Base-by-base conservation (phyloP, 1,284 basidiomycete species). In the Erythrobasidium hasegawianum region DNA sequence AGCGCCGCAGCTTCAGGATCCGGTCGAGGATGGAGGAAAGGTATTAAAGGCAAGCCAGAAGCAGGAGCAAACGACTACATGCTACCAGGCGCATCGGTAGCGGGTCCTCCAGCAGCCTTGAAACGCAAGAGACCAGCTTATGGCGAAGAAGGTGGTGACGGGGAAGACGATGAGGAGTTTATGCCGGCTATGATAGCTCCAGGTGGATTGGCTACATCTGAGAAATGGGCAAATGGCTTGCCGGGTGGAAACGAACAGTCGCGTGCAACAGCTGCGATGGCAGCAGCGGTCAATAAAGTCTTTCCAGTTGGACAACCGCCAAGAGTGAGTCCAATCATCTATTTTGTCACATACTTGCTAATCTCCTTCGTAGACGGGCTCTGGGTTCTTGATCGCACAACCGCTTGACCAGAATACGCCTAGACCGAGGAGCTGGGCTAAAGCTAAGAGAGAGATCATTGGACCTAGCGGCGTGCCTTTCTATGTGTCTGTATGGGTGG, bases 231-330 rank as follows among this genome's bases (percentile, higher is more conserved):
- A 39, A 65, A 65, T 53, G 62, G 62, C 3, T 27, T 65, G 20
- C 62, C 62, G 10, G 62, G 62, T 26, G 62, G 62, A 26, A 65
- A 65, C 29, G 62, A 65, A 33, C 62, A 65, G 33, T 55, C 50
- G n/a, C 53, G 62, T 27, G 40, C 47, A 24, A 65, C 62, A 20
- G 62, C 62, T n/a, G 55, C 62, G 22, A 65, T 65, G 62, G 62
- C 62, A 24, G 53, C 14, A 29, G 62, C 62, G 14, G 62, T 65
- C 5, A 65, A 65, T 18, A 65, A 55, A 43, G 50, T 57, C 14
- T 65, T 65, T 40, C 62, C 62, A 45, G 62, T 65, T 29, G 62
- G 62, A 11, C 56, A 26, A 26, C 62, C 62, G 62, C 62, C 62
- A 13, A 65, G 58, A 22, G 62, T 65, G 20, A 24, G 62, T 27